Base-by-base conservation (phyloP, 2,329 filamentous ascomycete genomes). In the Pseudocercospora cruenta region DNA sequence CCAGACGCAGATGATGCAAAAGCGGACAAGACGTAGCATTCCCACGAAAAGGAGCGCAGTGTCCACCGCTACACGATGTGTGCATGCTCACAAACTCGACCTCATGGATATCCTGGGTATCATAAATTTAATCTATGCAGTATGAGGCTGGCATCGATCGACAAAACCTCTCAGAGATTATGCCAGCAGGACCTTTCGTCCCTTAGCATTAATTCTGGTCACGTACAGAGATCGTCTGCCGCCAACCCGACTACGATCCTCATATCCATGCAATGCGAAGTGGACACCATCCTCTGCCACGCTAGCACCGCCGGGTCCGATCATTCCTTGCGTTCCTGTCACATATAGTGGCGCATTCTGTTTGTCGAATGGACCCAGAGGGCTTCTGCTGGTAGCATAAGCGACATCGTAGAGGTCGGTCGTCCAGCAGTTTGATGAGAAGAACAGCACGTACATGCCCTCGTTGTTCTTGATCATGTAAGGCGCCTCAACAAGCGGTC, bases 401-500 rank as follows among this genome's bases (percentile, higher is more conserved):
- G 36, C 63, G 3, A 67, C 64, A 33, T 67, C 66, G 58, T 70
- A 71, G 8, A 47, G n/a, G 3, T 67, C 60, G 7, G 68, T 67
- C 1, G 64, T 69, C 51, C 66, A 76, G 70, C 73, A 76, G 39
- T 73, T 70, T 9, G 57, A 68, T 10, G 67, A 71, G 63, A 74
- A 76, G 61, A 72, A 73, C 1, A 76, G 64, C 8, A 72, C 65
- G 60, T 75, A 76, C 28, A 62, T 60, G 7, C 72, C 72, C 1
- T 68, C 69, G 2, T 24, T 31, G 31, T 64, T 66, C 45, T 64
- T 66, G 16, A 72, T 66, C 59, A 76, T 67, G 39, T 69, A 69
- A 0, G 74, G 74, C 5, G 71, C 74, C 60, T 76, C 74, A 24
- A 75, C 70, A 3, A 74, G 64, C 0, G 73, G 73, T 0, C 71